These are phyloP conservation scores for Diaporthe aspalathi DNA, from an alignment of 2,329 filamentous ascomycete genomes.

Conservation along the genomic window DNA sequence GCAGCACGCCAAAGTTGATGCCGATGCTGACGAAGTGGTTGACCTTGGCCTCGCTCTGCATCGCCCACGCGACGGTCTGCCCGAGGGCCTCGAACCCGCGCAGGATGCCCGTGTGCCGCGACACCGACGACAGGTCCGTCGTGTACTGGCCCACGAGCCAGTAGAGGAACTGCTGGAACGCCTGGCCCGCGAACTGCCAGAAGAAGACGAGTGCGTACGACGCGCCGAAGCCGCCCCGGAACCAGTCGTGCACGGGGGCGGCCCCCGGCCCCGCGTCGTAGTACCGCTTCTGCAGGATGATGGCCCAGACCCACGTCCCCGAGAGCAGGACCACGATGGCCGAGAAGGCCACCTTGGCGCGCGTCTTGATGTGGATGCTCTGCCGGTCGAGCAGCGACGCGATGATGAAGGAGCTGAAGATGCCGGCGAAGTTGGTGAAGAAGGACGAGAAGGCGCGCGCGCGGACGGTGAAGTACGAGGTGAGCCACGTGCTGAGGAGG, in stretches of 20 bases:
- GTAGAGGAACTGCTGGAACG: conserved; percentile 49
- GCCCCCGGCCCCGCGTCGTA: conserved; percentile 44
- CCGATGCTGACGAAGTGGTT: conserved; percentile 50
- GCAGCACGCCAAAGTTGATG: conserved; percentile 47
- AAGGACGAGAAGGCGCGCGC: conserved; percentile 49
- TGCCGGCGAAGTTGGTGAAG: conserved; percentile 50
- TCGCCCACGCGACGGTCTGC: conserved; percentile 49
- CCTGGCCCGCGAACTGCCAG: conserved; percentile 67
- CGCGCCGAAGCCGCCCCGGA: conserved; percentile 65
- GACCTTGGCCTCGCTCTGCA: conserved; percentile 48
- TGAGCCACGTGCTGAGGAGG: conserved; percentile 45
- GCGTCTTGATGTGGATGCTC: conserved; percentile 46
- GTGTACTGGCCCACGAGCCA: conserved; percentile 49
- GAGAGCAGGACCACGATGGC: conserved; percentile 45
- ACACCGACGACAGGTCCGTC: conserved; percentile 47
- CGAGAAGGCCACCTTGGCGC: conserved; percentile 44
- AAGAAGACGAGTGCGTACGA: conserved; percentile 73
- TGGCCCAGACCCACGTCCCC: conserved; percentile 49
- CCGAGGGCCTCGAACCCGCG: conserved; percentile 48
- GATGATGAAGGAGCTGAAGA: conserved; percentile 45
- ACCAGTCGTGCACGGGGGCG: conserved; percentile 48
- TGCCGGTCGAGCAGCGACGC: conserved; percentile 47
- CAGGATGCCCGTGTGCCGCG: conserved; percentile 48
- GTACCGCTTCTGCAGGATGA: conserved; percentile 47
- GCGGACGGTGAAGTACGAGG: conserved; percentile 49